Base-by-base conservation (phyloP, 257 asterid species). In the Linaria vulgaris region DNA sequence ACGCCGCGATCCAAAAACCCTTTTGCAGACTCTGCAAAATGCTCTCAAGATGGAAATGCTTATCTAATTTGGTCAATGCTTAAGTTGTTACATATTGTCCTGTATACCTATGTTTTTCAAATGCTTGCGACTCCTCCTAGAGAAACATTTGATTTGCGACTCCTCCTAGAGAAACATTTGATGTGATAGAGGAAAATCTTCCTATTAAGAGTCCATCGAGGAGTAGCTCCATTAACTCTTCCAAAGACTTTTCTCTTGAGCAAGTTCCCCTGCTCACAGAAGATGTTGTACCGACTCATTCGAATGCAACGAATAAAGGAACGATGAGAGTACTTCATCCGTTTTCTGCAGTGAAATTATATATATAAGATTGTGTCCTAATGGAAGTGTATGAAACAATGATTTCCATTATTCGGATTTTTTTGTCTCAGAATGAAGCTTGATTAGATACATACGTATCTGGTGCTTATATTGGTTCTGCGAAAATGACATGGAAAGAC, bases 11-110 rank as follows among this genome's bases (percentile, higher is more conserved):
- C n/a, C n/a, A 82, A 84, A 79, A 94, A 94, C 68, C 99, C 99
- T 56, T 94, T 90, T 21, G 99, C 97, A 14, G 95, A 94, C 66
- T 52, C 64, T 24, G 71, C 63, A 52, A 85, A 72, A 76, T 94
- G 99, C 72, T 64, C 96, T 16, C 85, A 78, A 82, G 99, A 94
- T 81, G 99, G 99, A 72, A 94, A 82, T 76, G 99, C 99, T 3
- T 94, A 94, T 94, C 70, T 90, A 97, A 54, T 94, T 94, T 49
- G 99, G 99, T 63, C 99, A 94, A 76, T 94, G 99, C 97, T 97
- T 87, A 82, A 76, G 83, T 74, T 39, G 56, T 59, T 61, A 12
- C 76, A 97, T 44, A 87, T 94, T 74, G 62, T 90, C 73, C 79
- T 94, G 44, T 94, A 94, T 74, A 94, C 99, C 67, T 94, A 87